These are phyloP conservation scores for Elongisporangium prolatum DNA, from an alignment of 352 stramenopile species.

Conservation along the genomic window DNA sequence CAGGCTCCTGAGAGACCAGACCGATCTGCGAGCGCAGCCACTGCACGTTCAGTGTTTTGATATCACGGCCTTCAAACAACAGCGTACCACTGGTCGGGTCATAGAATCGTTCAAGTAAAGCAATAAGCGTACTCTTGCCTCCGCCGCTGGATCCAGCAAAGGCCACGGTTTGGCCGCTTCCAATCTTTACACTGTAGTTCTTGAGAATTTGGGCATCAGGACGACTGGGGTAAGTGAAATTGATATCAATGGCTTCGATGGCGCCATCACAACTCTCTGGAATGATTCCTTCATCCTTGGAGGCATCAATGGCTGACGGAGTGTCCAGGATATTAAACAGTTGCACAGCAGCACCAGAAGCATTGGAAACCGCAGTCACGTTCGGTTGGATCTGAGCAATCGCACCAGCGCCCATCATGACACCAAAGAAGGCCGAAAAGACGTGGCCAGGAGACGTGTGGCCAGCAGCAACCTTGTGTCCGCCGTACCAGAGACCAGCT, in stretches of 20 bases:
- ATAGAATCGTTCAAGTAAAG: constrained; percentile 82
- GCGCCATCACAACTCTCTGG: constrained; percentile 29
- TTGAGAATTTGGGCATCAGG: constrained; percentile 60
- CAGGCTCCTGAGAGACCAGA: constrained; percentile 73
- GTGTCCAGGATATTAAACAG: constrained; percentile 51
- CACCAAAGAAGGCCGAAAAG: constrained; percentile 43
- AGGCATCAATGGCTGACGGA: constrained; percentile 39
- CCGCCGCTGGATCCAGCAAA: constrained; percentile 85
- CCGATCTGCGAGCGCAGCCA: constrained; percentile 51
- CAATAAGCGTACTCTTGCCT: constrained; percentile 84
- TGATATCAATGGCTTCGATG: constrained; percentile 51
- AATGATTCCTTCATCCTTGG: constrained; percentile 28
- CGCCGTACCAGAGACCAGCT: constrained; percentile 49
- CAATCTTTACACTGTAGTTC: constrained; percentile 70
- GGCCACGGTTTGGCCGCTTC: constrained; percentile 72
- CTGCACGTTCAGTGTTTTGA: constrained; percentile 67
- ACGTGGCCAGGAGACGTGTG: constrained; percentile 27
- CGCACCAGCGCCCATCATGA: constrained; percentile 30
- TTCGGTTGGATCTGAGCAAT: constrained; percentile 46
- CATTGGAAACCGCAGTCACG: constrained; percentile 30
- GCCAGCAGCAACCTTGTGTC: constrained; percentile 26
- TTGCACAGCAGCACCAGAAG: constrained; percentile 21
- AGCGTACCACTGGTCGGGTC: constrained; percentile 61
- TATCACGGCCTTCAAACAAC: constrained; percentile 64
- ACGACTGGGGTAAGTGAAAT: constrained; percentile 80